These are phyloP conservation scores for Penicillium soppii DNA, from an alignment of 495 filamentous ascomycete species.

Conservation along the genomic window DNA sequence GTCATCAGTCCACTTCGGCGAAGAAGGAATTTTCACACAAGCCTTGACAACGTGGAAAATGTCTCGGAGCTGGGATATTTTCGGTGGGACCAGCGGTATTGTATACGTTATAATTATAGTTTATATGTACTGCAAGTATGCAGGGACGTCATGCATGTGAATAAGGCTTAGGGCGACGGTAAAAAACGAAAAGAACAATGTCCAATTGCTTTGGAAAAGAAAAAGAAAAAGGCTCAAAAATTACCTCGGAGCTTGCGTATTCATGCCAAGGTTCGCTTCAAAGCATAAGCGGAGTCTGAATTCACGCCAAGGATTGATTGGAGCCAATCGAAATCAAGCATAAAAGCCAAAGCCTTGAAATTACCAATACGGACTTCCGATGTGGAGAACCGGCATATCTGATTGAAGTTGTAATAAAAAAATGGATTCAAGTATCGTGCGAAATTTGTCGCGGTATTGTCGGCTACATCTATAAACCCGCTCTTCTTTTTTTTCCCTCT, in stretches of 20 bases:
- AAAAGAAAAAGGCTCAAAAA: not conserved
- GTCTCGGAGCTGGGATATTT: not conserved
- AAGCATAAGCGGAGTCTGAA: not conserved
- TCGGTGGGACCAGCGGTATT: not conserved
- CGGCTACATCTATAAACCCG: conserved; percentile 11
- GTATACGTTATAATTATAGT: no score
- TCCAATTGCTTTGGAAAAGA: not conserved
- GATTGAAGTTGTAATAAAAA: not conserved
- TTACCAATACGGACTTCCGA: conserved; percentile 1
- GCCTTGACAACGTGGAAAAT: not conserved
- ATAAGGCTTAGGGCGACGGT: no score
- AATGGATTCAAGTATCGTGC: not conserved
- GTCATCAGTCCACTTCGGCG: conserved; percentile 1
- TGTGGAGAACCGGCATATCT: conserved; percentile 9
- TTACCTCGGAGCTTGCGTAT: not conserved
- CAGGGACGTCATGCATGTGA: no score
- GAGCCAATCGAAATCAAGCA: not conserved
- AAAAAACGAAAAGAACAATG: no score
- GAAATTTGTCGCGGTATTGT: conserved; percentile 9
- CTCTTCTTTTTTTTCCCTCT: conserved; percentile 11
- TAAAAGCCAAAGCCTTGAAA: not conserved
- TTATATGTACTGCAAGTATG: no score
- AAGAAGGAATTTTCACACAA: not conserved
- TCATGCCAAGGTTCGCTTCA: conserved; percentile 9
- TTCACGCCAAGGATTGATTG: conserved; percentile 2